Conservation (phyloP, 2,329 filamentous ascomycete genomes). For the Myrmaecium sp. region DNA sequence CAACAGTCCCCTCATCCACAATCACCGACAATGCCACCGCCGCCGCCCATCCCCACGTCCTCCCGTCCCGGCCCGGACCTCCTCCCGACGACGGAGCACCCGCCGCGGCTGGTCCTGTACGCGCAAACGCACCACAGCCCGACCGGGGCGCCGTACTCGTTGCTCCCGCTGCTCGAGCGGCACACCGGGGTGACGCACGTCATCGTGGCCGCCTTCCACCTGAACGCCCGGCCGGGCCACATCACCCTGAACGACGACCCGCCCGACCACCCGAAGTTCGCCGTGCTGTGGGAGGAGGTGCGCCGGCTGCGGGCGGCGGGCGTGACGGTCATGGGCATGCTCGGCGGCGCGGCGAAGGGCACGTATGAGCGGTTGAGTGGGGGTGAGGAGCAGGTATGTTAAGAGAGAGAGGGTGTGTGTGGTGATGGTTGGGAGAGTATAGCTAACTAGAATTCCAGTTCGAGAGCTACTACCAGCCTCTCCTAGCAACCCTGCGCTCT, state of each 20-base stretch:
- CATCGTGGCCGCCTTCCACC: constrained; percentile 71
- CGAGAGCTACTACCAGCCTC: constrained; percentile 54
- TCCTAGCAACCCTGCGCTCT: constrained; percentile 46
- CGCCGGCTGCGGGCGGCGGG: constrained; percentile 53
- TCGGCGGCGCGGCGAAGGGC: constrained; percentile 69
- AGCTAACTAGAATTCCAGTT: too few species aligned
- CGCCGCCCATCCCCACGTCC: constrained; percentile 8
- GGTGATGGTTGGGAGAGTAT: too few species aligned
- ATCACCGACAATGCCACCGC: constrained; percentile 9
- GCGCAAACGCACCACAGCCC: constrained; percentile 47
- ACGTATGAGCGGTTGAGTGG: constrained; percentile 39
- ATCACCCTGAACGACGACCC: constrained; percentile 69
- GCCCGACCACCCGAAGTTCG: constrained; percentile 49
- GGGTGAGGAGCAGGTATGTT: constrained; percentile 13
- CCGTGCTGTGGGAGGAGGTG: constrained; percentile 64
- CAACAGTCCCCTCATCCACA: constrained; percentile 2
- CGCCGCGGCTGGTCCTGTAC: constrained; percentile 36
- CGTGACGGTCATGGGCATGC: constrained; percentile 69
- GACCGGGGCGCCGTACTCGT: constrained; percentile 36
- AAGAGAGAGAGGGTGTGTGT: too few species aligned
- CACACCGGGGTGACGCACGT: constrained; percentile 58
- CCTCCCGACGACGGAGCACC: constrained; percentile 19
- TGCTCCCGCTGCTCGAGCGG: constrained; percentile 43
- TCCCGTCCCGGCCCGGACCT: too few species aligned
- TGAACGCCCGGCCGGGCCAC: constrained; percentile 49